phyloP scores from a whole-genome alignment of 257 asterid species.

The Solanum pinnatisectum region DNA sequence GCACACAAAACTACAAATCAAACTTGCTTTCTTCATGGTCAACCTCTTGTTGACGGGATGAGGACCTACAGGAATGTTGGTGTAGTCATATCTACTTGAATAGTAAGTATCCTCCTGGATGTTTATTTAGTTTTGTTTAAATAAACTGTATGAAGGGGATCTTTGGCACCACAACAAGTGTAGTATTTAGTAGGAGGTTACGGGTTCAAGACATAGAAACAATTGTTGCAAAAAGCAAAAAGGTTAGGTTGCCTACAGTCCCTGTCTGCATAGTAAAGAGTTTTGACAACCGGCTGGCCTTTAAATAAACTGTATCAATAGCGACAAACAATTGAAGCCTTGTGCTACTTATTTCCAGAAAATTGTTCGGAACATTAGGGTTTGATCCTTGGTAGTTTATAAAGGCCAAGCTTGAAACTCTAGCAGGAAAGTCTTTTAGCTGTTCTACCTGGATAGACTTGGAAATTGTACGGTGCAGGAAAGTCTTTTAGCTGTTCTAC shows the following conservation, averaged over 20 bases:
- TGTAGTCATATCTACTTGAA: neutral
- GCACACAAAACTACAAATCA: conserved; percentile 26
- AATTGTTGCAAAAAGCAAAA: neutral
- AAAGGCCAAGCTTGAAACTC: neutral
- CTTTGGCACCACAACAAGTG: neutral
- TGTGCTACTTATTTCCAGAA: neutral
- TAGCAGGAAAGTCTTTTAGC: neutral
- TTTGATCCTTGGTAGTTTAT: neutral
- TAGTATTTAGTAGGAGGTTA: neutral
- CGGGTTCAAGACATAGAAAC: neutral
- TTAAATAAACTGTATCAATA: neutral
- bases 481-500: neutral
- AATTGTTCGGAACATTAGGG: neutral
- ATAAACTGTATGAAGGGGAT: neutral
- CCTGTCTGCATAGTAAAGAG: neutral
- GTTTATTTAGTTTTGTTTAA: neutral
- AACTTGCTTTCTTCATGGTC: conserved; percentile 32
- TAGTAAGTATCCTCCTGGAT: neutral
- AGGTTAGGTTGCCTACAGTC: neutral
- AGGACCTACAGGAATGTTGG: neutral
- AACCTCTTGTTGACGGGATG: neutral
- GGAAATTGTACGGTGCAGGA: neutral
- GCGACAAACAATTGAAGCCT: neutral
- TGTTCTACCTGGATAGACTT: neutral
- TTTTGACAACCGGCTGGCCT: neutral